These are phyloP conservation scores for Mycena maculata DNA, from an alignment of 768 basidiomycete genomes.

Conservation along the genomic window DNA sequence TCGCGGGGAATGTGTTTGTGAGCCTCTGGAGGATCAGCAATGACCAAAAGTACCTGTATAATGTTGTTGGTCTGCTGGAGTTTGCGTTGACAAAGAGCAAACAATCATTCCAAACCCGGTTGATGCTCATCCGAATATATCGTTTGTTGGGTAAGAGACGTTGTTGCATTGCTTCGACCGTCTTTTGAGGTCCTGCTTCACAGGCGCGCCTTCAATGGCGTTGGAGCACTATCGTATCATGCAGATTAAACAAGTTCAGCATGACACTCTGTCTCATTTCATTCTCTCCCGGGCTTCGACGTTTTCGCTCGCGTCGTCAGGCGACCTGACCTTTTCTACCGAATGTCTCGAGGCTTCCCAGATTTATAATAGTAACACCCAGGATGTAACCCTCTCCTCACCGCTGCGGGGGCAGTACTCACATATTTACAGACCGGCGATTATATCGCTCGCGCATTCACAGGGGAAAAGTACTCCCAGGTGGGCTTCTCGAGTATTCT, in stretches of 20 bases:
- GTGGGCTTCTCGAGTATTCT: conserved; percentile 45
- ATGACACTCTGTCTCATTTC: conserved; percentile 90
- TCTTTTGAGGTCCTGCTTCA: conserved; percentile 5
- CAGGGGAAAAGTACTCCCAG: conserved; percentile 85
- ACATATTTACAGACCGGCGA: conserved; percentile 70
- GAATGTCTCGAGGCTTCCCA: conserved; percentile 86
- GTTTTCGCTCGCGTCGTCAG: conserved; percentile 80
- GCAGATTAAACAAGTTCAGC: conserved; percentile 86
- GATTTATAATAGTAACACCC: conserved; percentile 82
- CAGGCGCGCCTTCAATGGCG: conserved; percentile 79
- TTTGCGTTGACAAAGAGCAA: conserved; percentile 78
- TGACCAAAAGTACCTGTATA: conserved; percentile 70
- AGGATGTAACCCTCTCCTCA: conserved; percentile 65
- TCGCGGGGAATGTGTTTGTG: conserved; percentile 77
- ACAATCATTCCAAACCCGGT: conserved; percentile 81
- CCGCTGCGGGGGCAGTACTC: conserved; percentile 7
- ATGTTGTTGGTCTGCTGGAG: conserved; percentile 75
- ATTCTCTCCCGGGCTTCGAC: conserved; percentile 81
- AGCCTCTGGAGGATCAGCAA: conserved; percentile 68
- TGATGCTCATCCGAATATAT: conserved; percentile 85
- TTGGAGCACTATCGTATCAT: conserved; percentile 84
- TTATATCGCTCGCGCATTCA: conserved; percentile 83
- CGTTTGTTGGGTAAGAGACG: conserved; percentile 74
- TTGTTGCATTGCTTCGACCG: background rate
- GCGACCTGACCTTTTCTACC: conserved; percentile 79